phyloP scores from a whole-genome alignment of 2,329 filamentous ascomycete genomes.

The Neurospora sp. region DNA sequence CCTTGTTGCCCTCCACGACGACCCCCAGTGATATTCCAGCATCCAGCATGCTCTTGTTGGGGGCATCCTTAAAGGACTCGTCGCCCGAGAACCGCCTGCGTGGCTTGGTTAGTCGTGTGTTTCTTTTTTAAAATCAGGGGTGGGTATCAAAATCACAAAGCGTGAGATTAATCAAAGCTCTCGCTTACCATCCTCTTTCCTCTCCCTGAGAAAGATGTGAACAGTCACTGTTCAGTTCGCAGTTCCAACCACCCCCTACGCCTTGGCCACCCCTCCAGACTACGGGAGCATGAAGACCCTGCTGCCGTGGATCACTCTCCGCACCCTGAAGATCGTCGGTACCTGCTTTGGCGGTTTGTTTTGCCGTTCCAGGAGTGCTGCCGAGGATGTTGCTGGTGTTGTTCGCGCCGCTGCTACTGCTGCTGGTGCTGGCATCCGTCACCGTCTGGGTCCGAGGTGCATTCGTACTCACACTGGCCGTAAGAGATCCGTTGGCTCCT shows the following conservation, averaged over 20 bases:
- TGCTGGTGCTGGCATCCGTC: background rate
- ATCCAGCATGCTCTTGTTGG: conserved; percentile 18
- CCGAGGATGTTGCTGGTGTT: background rate
- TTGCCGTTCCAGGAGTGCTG: background rate
- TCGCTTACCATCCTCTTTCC: conserved; percentile 74
- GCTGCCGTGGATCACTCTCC: conserved; percentile 24
- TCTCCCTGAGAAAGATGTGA: conserved; percentile 69
- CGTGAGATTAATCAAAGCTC: background rate
- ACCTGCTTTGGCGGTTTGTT: conserved; percentile 9
- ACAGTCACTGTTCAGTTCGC: conserved; percentile 73
- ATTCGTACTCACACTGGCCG: conserved; percentile 15
- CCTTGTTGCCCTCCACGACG: conserved; percentile 20
- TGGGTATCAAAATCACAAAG: background rate
- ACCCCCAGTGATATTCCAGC: conserved; percentile 25
- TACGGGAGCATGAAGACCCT: conserved; percentile 18
- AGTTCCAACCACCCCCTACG: conserved; percentile 70
- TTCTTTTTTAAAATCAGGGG: background rate
- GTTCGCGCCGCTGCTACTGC: background rate
- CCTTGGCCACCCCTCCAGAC: conserved; percentile 50
- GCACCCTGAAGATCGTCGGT: conserved; percentile 20
- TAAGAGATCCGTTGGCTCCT: conserved; percentile 1
- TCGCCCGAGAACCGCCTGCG: conserved; percentile 30
- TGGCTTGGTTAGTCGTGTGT: background rate
- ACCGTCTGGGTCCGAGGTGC: background rate
- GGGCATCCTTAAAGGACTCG: conserved; percentile 26